Base-by-base conservation (phyloP, 176 grass and related monocot genomes). In the Hordeum marinum region DNA sequence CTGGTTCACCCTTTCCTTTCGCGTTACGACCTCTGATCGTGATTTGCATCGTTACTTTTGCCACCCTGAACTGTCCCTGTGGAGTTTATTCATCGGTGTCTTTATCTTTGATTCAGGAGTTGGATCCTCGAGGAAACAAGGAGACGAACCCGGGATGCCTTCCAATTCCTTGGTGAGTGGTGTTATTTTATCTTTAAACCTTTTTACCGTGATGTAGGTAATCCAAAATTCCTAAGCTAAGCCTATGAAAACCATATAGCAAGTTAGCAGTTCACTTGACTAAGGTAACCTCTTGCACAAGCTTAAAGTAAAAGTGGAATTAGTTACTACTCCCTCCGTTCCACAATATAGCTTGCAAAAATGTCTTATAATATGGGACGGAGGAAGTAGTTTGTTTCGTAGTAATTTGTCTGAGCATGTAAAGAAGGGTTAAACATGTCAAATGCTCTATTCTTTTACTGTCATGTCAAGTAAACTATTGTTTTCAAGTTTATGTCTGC, bases 141-240 rank as follows among this genome's bases (percentile, higher is more conserved):
- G 48, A 70, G 24, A 6, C 5, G 80, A 36, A 29, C 5, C 48
- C n/a, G 48, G 24, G 52, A 34, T 70, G 67, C 48, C 42, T 34
- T 34, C 36, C 23, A 21, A 85, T 69, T 78, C 75, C 4, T 70
- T 70, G 75, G 75, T 79, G 64, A 85, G 75, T 79, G 17, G 4
- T 76, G 63, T 40, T 13, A 1, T 20, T 46, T 66, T 55, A 55
- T 50, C 69, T 74, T 65, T 15, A 39, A 74, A 46, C 8, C 20
- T 52, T 76, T 12, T 12, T 17, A 6, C 29, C 32, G 39, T 76
- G 31, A 52, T 29, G 41, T 55, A 54, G 20, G 7, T 84, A 36
- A n/a, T 7, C 8, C 10, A 65, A 34, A 36, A 20, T 31, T 80
- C 78, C 63, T 35, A 63, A 25, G 8, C 29, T 63, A 48, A 25